A percentile compares a stretch with the other conserved stretches of the same genome.
Conservation (phyloP, 2,329 filamentous ascomycete species). For the Bipolaris gigantea region DNA sequence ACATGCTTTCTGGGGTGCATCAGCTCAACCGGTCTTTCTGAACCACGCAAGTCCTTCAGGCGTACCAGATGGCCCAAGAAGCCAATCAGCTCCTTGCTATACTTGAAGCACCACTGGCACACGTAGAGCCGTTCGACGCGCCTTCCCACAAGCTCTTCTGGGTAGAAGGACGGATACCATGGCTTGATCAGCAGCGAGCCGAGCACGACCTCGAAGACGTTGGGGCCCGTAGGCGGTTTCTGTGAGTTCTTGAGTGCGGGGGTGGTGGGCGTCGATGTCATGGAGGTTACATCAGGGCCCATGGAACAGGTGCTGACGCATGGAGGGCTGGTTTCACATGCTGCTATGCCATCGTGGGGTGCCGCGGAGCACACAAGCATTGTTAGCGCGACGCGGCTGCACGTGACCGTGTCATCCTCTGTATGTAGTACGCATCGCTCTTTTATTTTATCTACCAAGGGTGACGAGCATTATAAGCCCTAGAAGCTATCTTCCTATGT, state of each 20-base stretch:
- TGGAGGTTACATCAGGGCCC: constrained; percentile 25
- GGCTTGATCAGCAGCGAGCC: constrained; percentile 82
- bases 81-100: constrained; percentile 62
- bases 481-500: neutral
- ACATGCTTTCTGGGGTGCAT: constrained; percentile 47
- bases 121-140: constrained; percentile 68
- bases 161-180: constrained; percentile 92
- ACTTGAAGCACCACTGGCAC: constrained; percentile 93
- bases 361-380: constrained; percentile 1
- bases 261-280: constrained; percentile 21
- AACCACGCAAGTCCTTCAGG: neutral
- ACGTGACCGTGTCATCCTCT: neutral
- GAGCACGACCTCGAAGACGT: constrained; percentile 83
- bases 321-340: constrained; percentile 7
- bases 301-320: constrained; percentile 20
- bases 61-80: constrained; percentile 51
- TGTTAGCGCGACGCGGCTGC: constrained; percentile 5
- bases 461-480: neutral
- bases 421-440: too few relatives aligned
- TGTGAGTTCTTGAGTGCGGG: constrained; percentile 15
- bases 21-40: neutral
- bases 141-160: constrained; percentile 61
- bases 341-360: constrained; percentile 7
- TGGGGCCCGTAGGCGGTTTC: constrained; percentile 59
- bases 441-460: neutral